Conservation (phyloP, 2,329 filamentous ascomycete species). For the Fusarium abutilonis region DNA sequence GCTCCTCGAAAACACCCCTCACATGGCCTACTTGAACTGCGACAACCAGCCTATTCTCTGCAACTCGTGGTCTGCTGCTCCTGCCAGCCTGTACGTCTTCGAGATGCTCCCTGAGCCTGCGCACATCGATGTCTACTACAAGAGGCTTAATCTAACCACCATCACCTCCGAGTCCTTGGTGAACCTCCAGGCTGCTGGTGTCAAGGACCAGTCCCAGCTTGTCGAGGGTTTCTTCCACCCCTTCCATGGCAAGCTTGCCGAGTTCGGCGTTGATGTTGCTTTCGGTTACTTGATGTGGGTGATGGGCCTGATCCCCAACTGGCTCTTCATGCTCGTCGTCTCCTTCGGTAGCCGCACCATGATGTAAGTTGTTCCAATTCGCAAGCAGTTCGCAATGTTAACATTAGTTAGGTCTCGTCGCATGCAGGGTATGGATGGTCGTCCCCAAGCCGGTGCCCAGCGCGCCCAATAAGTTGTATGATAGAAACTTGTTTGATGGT, state of each 20-base stretch:
- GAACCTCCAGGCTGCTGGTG: slow-evolving; percentile 63
- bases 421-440: slow-evolving; percentile 42
- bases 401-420: slow-evolving; percentile 52
- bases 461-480: slow-evolving; percentile 31
- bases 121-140: slow-evolving; percentile 70
- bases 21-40: slow-evolving; percentile 77
- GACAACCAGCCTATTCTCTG: slow-evolving; percentile 79
- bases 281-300: slow-evolving; percentile 74
- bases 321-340: slow-evolving; percentile 80
- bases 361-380: slow-evolving; percentile 68
- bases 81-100: slow-evolving; percentile 74
- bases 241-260: slow-evolving; percentile 73
- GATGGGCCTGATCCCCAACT: slow-evolving; percentile 74
- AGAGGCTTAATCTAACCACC: slow-evolving; percentile 75
- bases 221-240: slow-evolving; percentile 78
- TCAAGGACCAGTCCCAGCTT: slow-evolving; percentile 59
- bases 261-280: slow-evolving; percentile 70
- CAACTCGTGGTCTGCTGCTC: slow-evolving; percentile 74
- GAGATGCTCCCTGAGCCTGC: slow-evolving; percentile 72
- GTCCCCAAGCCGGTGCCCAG: slow-evolving; percentile 21
- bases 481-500: slow-evolving; percentile 1
- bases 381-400: slow-evolving; percentile 31
- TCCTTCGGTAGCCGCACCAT: slow-evolving; percentile 77
- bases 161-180: slow-evolving; percentile 71
- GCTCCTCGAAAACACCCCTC: slow-evolving; percentile 68